Conservation (phyloP, 2,329 filamentous ascomycete genomes). For the Plenodomus biglobosus region DNA sequence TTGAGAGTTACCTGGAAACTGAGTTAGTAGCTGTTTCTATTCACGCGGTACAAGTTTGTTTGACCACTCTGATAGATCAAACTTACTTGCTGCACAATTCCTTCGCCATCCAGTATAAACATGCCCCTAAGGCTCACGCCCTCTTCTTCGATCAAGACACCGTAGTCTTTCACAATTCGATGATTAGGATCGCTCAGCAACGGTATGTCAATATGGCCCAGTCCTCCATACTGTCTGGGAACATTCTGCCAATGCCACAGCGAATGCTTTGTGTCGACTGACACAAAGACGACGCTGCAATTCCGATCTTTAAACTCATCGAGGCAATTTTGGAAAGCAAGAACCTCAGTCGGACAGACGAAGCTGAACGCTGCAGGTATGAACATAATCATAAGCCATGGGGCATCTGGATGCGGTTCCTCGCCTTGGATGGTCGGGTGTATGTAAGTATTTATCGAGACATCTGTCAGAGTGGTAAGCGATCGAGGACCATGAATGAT, state of each 20-base stretch:
- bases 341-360: conserved; percentile 36
- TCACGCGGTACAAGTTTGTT: neutral
- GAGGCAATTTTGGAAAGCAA: conserved; percentile 33
- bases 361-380: conserved; percentile 38
- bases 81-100: conserved; percentile 33
- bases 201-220: conserved; percentile 31
- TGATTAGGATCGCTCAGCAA: conserved; percentile 34
- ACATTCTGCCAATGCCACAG: conserved; percentile 38
- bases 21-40: conserved; percentile 3
- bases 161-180: conserved; percentile 32
- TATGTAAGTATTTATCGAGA: conserved; percentile 27
- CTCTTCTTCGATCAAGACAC: conserved; percentile 34
- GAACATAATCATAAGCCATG: conserved; percentile 38
- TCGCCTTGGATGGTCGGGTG: conserved; percentile 8
- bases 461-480: conserved; percentile 22
- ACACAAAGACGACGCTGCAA: conserved; percentile 31
- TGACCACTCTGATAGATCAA: neutral
- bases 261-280: conserved; percentile 35
- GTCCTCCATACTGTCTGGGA: conserved; percentile 31
- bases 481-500: neutral
- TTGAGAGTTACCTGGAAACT: conserved; percentile 27
- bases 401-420: conserved; percentile 6
- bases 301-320: conserved; percentile 32
- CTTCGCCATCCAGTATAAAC: conserved; percentile 32
- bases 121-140: conserved; percentile 33